Evolutionary conservation across 306 rosid genomes (phyloP), one percentile per base, ranked within the genome.

Genomic region (Dryas alaskensis): DNA sequence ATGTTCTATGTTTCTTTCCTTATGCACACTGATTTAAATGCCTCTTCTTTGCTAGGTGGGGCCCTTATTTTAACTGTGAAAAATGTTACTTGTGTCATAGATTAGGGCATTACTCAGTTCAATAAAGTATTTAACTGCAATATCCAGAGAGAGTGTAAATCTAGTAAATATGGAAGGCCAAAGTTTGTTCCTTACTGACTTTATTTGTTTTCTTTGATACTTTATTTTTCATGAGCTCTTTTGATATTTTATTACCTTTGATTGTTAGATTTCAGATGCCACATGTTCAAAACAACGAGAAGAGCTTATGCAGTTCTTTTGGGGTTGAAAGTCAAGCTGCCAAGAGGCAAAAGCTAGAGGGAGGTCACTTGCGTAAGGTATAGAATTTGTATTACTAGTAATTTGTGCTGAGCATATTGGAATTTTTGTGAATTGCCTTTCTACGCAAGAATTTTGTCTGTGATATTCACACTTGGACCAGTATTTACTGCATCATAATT

Each of bases 281-380:
- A 64, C 81, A 62, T 40, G 78, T 77, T 74, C 85, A 85, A 66
- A 79, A 82, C 83, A 78, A 76, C 51, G 94, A 88, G 73, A 78
- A 79, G 82, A 80, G 81, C 82, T 65, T 80, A 27, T 78, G 81
- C 73, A 75, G 71, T 48, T 70, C 89, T 82, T 79, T 83, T 54
- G 96, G 84, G 57, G 83, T 78, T 31, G 98, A 90, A 88, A 83
- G 69, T 73, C 98, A 92, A 84, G 89, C 99, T 79, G 72, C 90
- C 65, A 95, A 95, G 88, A 85, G 96, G 68, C 99, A 92, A 80
- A 95, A 90, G 82, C 82, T 95, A 76, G 99, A 95, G 64, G 87
- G 88, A 54, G 99, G 98, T 71, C 87, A 78, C 81, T 85, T 83
- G 75, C 87, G 46, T 46, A 95, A 88, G 98, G 99, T 92, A 70